Evolutionary conservation across 768 basidiomycete species (phyloP), one percentile per base, ranked within the genome.

Genomic region (Candolleomyces eurysporus): DNA sequence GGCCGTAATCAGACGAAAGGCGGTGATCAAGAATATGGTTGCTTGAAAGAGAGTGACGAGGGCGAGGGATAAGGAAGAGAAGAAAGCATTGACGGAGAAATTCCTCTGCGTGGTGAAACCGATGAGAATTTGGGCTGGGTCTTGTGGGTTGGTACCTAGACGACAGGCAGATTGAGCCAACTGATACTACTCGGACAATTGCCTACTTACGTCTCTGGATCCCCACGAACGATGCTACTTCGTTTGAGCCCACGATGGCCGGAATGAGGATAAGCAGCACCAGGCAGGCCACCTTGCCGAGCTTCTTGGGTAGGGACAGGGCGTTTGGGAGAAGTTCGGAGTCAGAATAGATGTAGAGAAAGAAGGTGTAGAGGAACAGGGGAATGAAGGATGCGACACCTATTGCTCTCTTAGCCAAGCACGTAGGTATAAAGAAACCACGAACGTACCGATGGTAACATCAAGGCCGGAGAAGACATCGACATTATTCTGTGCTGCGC

Each of bases 181-280:
- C 16, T n/a, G 54, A 62, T 13, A 10, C 31, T n/a, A 26, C 16
- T 26, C 52, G 48, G 26, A 59, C 30, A 49, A n/a, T 51, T 46
- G 16, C 7, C 17, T 8, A 76, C 82, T 65, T 65, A 90, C 90
- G 71, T 54, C 84, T 80, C 10, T 76, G 72, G 32, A 85, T 76
- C 48, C 87, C 86, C 26, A 87, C 65, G 66, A 92, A 88, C 3
- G 90, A 89, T 10, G 84, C 83, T 14, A 88, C 69, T 62, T 85
- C 84, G 68, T 87, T 88, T 64, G 82, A 69, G 10, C 76, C 72
- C 60, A 87, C 61, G 53, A 87, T 79, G 32, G 79, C 68, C 11
- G 88, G 86, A 55, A 91, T 81, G 61, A 85, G 80, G 32, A 82
- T 55, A 36, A 84, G 64, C 10, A 90, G 73, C 10, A 79, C 68